Conservation (phyloP, 441 rosid species). For the Erodium chrysanthum region DNA sequence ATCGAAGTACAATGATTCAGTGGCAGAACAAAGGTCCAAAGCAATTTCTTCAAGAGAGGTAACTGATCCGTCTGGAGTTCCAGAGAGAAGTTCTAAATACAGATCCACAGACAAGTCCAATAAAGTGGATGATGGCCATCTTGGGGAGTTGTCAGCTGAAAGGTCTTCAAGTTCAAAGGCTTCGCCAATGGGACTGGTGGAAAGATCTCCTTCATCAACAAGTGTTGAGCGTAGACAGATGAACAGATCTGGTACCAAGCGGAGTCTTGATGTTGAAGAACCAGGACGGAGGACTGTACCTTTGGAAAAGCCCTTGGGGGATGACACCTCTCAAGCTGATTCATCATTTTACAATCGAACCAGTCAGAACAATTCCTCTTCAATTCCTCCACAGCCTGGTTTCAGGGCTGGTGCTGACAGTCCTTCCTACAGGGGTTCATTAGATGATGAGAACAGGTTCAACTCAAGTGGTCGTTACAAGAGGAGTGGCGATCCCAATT, state of each 20-base stretch:
- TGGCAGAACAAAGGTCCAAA: conserved; percentile 43
- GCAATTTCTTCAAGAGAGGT: conserved; percentile 46
- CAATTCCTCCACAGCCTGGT: conserved; percentile 44
- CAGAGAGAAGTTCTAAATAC: conserved; percentile 54
- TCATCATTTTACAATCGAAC: conserved; percentile 45
- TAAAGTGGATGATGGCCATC: conserved; percentile 57
- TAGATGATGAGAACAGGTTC: conserved; percentile 57
- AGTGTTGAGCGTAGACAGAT: conserved; percentile 67
- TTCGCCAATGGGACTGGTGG: conserved; percentile 54
- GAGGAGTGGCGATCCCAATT: conserved; percentile 49
- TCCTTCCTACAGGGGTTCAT: conserved; percentile 54
- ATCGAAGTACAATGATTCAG: conserved; percentile 34
- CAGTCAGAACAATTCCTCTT: conserved; percentile 39
- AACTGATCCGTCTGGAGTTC: conserved; percentile 39
- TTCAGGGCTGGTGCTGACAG: conserved; percentile 59
- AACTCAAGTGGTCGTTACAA: conserved; percentile 45
- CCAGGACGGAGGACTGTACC: conserved; percentile 52
- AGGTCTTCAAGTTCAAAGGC: conserved; percentile 69
- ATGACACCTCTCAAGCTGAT: conserved; percentile 56
- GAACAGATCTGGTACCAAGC: conserved; percentile 44
- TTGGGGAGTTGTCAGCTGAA: conserved; percentile 54
- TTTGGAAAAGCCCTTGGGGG: conserved; percentile 42
- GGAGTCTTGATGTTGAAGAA: conserved; percentile 73
- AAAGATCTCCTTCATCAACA: conserved; percentile 73
- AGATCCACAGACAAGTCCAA: conserved; percentile 46